Base-by-base conservation (phyloP, 169 alveolate genomes). In the Plasmodium vivax region DNA sequence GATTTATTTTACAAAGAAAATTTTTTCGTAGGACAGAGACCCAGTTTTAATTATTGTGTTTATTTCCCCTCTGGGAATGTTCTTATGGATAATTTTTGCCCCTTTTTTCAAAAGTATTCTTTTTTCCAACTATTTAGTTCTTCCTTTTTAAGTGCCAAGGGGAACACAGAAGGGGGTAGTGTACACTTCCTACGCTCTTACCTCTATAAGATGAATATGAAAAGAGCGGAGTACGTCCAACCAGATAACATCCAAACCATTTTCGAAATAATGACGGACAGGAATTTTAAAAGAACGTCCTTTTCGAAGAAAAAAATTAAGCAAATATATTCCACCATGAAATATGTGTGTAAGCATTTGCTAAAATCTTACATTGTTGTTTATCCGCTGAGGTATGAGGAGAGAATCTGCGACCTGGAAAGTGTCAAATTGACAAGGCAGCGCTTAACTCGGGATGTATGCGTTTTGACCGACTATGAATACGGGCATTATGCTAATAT, bases 381-480 rank as follows among this genome's bases (percentile, higher is more conserved):
- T 34, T 41, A 68, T 41, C 94, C 94, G 3, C 9, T 56, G 32
- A 36, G 27, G 3, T 32, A 19, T 41, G 51, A 32, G 36, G 38
- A 79, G 27, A 27, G 30, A 56, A 62, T 30, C 23, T 10, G 43
- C 72, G 58, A 12, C 71, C 16, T 41, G 10, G 41, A 38, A 27
- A 58, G 47, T 30, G 32, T 80, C 9, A 68, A 41, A 79, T 81
- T 81, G 58, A 43, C n/a, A 4, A 85, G 82, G 41, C 77, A 34
- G 23, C 36, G 38, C 41, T 90, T 79, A 16, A 30, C n/a, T 9
- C 32, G 47, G 19, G 41, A 56, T 41, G 36, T 82, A 2, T 80
- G 85, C 54, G 38, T 85, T 74, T 80, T 90, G 14, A 90, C 94
- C 16, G 94, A 90, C 62, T 80, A 79, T 62, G 91, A 90, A 10